Conservation (phyloP, 768 basidiomycete species). For the Collybia nuda region DNA sequence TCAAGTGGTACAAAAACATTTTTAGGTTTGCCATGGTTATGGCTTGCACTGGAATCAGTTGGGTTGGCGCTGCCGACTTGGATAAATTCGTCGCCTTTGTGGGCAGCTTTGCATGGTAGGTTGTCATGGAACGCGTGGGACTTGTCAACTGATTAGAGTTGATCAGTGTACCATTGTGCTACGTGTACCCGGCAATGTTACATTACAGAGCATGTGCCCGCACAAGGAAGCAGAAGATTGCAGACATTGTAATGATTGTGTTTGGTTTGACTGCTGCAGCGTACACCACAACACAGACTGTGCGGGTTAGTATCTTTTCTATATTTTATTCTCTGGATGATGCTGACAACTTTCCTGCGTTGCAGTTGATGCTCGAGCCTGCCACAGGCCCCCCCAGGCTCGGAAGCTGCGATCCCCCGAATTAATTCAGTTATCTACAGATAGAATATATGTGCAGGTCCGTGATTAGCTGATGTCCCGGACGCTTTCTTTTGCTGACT, state of each 20-base stretch:
- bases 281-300: conserved; percentile 82
- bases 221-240: conserved; percentile 62
- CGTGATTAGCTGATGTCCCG: no score
- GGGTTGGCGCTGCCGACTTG: conserved; percentile 81
- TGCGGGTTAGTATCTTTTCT: conserved; percentile 47
- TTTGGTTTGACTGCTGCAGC: conserved; percentile 73
- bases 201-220: conserved; percentile 86
- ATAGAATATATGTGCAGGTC: no score
- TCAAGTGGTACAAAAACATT: conserved; percentile 98
- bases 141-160: conserved; percentile 1
- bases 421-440: background rate
- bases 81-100: conserved; percentile 96
- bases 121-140: background rate
- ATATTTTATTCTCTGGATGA: background rate
- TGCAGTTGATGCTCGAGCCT: conserved; percentile 15
- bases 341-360: background rate
- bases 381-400: conserved; percentile 9
- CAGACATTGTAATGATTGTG: conserved; percentile 70
- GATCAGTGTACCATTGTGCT: conserved; percentile 85
- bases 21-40: conserved; percentile 76
- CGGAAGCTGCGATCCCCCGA: conserved; percentile 15
- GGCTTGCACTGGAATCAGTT: conserved; percentile 79
- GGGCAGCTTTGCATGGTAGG: conserved; percentile 92
- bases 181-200: conserved; percentile 91
- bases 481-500: no score